A percentile compares a stretch with the other conserved stretches of the same genome.
Conservation (phyloP, 106 monocot genomes). For the Dendrobium catenatum region DNA sequence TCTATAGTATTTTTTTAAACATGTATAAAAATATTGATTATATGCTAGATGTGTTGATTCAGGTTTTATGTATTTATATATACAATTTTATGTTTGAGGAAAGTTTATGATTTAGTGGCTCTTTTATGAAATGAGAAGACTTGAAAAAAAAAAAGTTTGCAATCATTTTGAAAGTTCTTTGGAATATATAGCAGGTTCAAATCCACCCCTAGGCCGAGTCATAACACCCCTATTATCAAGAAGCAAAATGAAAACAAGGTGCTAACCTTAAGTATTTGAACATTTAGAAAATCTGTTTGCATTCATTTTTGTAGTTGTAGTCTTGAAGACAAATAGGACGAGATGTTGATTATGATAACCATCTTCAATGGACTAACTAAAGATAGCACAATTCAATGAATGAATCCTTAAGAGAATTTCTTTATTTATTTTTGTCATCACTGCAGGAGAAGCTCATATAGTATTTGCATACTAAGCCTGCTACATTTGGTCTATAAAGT, state of each 20-base stretch:
- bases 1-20: too few relatives aligned
- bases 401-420: background rate
- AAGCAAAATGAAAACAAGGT: background rate
- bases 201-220: too few relatives aligned
- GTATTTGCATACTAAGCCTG: background rate
- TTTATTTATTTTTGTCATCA: background rate
- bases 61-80: too few relatives aligned
- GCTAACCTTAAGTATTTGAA: background rate
- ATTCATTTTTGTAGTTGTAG: background rate
- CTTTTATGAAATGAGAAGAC: too few relatives aligned
- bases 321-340: background rate
- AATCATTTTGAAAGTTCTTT: too few relatives aligned
- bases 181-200: too few relatives aligned
- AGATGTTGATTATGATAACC: background rate
- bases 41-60: too few relatives aligned
- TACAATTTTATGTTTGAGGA: too few relatives aligned
- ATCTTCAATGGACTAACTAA: background rate
- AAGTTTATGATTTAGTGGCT: too few relatives aligned
- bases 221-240: background rate
- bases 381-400: background rate
- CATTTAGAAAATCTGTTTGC: background rate
- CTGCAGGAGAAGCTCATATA: background rate
- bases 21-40: too few relatives aligned
- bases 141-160: too few relatives aligned
- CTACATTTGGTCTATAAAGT: background rate